Percentiles rank a stretch among this genome's conserved stretches.
Evolutionary conservation across 768 basidiomycete species (phyloP).

Genomic region (Crassisporium funariophilum): DNA sequence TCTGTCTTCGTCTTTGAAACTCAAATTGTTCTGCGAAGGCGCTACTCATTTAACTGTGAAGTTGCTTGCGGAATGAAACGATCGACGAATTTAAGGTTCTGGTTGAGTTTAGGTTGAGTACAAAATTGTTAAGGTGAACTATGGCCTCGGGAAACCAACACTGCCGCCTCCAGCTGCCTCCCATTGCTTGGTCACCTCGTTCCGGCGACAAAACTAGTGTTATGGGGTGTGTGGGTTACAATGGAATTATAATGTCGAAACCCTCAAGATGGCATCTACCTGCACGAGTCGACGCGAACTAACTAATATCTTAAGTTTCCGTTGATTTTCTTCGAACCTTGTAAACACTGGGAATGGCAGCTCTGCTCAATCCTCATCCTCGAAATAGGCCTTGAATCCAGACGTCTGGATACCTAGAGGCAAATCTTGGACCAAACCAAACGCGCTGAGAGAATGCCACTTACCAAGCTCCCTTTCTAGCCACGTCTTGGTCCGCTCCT

Average conservation of each 20-base stretch:
- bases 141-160: no score
- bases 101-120: no score
- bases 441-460: conserved; percentile 1
- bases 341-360: not conserved
- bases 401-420: conserved; percentile 8
- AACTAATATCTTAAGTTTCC: not conserved
- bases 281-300: not conserved
- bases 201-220: no score
- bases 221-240: not conserved
- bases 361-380: conserved; percentile 6
- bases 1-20: no score
- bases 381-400: conserved; percentile 11
- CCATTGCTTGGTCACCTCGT: no score
- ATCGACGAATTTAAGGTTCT: no score
- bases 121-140: no score
- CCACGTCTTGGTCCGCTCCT: conserved; percentile 5
- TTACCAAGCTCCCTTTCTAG: conserved; percentile 10
- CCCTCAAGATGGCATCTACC: not conserved
- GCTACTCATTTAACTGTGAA: no score
- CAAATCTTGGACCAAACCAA: conserved; percentile 1
- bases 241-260: not conserved
- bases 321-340: not conserved
- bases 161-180: no score
- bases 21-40: no score
- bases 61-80: no score